These are phyloP conservation scores for Byssothecium circinans DNA, from an alignment of 2,329 filamentous ascomycete genomes.

Conservation along the genomic window DNA sequence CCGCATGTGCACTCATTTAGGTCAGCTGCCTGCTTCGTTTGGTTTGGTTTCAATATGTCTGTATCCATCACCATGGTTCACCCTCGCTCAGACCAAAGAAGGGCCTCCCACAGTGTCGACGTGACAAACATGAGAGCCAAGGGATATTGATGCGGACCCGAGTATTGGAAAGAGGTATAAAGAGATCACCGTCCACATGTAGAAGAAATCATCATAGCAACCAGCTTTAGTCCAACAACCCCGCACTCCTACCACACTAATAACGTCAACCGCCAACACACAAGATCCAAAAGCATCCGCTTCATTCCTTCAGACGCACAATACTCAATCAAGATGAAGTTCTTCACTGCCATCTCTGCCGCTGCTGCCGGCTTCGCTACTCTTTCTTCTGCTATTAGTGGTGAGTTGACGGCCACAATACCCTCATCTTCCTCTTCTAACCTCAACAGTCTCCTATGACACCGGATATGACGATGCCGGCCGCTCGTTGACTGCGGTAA, in stretches of 20 bases:
- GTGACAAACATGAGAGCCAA: conserved; percentile 17
- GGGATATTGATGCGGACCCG: conserved; percentile 14
- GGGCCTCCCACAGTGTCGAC: conserved; percentile 23
- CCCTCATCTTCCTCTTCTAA: conserved; percentile 5
- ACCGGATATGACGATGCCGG: conserved; percentile 65
- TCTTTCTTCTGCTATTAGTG: conserved; percentile 38
- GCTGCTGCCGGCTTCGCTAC: conserved; percentile 30
- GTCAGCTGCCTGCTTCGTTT: conserved; percentile 33
- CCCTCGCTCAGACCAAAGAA: conserved; percentile 23
- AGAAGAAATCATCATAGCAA: conserved; percentile 20
- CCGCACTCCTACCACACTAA: conserved; percentile 3
- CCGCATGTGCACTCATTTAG: conserved; percentile 15
- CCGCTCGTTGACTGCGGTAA: conserved; percentile 59
- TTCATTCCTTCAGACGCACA: not conserved
- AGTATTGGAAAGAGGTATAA: conserved; percentile 28
- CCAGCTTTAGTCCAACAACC: conserved; percentile 8
- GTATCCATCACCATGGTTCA: conserved; percentile 21
- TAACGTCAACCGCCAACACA: not conserved
- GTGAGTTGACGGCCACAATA: conserved; percentile 12
- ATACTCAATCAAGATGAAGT: conserved; percentile 36
- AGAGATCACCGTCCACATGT: conserved; percentile 13
- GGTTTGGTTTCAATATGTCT: conserved; percentile 22
- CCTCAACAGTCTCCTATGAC: conserved; percentile 66
- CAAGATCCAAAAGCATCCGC: conserved; percentile 1
- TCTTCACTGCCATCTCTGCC: conserved; percentile 28